These are phyloP conservation scores for Isabelozyma heimii DNA, from an alignment of 805 yeast species.

Conservation along the genomic window DNA sequence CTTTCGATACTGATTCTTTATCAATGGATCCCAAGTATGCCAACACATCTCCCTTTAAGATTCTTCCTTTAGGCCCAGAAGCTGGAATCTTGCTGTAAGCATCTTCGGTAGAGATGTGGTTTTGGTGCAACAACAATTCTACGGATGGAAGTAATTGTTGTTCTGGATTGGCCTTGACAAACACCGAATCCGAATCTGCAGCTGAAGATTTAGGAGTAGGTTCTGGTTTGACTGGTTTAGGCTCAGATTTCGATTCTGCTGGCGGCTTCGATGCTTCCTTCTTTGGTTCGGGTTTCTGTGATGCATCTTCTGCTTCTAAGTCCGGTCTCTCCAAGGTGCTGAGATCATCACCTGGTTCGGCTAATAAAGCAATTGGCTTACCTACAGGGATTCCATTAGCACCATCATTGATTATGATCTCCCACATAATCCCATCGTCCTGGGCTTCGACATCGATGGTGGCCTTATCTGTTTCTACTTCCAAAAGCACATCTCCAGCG, in stretches of 20 bases:
- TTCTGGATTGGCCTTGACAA: constrained; percentile 54
- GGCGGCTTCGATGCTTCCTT: constrained; percentile 8
- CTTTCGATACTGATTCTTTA: constrained; percentile 46
- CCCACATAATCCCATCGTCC: constrained; percentile 89
- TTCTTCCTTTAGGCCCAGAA: constrained; percentile 84
- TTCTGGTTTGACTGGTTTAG: constrained; percentile 9
- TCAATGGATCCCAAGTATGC: constrained; percentile 77
- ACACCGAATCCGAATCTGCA: constrained; percentile 7
- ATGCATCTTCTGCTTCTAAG: constrained; percentile 23
- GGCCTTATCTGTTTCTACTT: constrained; percentile 86
- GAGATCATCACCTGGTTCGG: constrained; percentile 86
- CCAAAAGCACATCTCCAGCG: constrained; percentile 80
- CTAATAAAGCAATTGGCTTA: constrained; percentile 82
- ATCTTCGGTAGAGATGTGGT: constrained; percentile 64
- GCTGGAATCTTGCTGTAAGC: constrained; percentile 74
- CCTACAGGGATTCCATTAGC: constrained; percentile 79
- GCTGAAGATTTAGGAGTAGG: not conserved
- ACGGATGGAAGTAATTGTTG: constrained; percentile 83
- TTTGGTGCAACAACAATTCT: constrained; percentile 54
- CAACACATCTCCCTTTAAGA: constrained; percentile 88
- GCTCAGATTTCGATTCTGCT: constrained; percentile 10
- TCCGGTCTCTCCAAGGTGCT: constrained; percentile 58
- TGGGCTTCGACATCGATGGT: constrained; percentile 82
- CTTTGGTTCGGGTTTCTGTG: constrained; percentile 11
- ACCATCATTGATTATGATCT: constrained; percentile 71